These are phyloP conservation scores for Waitea zeae DNA, from an alignment of 1,284 basidiomycete species.

Conservation along the genomic window DNA sequence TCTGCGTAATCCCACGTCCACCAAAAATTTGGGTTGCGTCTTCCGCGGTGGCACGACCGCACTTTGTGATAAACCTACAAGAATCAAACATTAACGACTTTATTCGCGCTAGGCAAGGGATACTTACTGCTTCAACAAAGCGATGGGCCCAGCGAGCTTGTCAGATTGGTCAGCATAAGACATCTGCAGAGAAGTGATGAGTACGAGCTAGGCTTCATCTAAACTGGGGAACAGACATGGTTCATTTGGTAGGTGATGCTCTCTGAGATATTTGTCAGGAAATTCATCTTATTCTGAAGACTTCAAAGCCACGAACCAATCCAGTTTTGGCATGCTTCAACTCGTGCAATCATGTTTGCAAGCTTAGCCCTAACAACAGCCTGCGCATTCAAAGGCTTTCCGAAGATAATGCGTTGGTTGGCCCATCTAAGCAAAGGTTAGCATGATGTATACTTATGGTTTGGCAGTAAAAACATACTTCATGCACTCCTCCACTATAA, in stretches of 20 bases:
- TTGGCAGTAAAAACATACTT: conserved; percentile 26
- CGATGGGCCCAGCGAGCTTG: conserved; percentile 59
- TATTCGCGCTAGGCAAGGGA: conserved; percentile 1
- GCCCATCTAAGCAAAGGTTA: conserved; percentile 36
- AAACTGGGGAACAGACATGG: conserved; percentile 33
- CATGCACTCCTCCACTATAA: conserved; percentile 64
- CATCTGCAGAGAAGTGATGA: conserved; percentile 40
- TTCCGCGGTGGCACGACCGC: conserved; percentile 57
- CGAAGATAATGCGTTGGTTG: conserved; percentile 72
- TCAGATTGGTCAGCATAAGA: conserved; percentile 67
- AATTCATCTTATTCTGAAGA: conserved; percentile 44
- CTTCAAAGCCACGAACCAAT: neutral
- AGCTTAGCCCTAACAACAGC: conserved; percentile 86
- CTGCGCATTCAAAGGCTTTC: conserved; percentile 78
- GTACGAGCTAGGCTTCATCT: neutral
- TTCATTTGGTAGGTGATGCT: conserved; percentile 85
- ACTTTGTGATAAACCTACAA: no score
- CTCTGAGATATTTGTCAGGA: no score
- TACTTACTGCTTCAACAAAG: conserved; percentile 49
- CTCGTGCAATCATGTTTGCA: conserved; percentile 76
- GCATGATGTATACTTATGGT: neutral
- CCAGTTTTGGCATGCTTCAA: conserved; percentile 35
- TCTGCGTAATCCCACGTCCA: conserved; percentile 29
- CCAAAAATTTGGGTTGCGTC: conserved; percentile 38
- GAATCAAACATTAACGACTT: conserved; percentile 3